phyloP scores from a whole-genome alignment of 805 yeast genomes.

The Monosporozyma solicola region DNA sequence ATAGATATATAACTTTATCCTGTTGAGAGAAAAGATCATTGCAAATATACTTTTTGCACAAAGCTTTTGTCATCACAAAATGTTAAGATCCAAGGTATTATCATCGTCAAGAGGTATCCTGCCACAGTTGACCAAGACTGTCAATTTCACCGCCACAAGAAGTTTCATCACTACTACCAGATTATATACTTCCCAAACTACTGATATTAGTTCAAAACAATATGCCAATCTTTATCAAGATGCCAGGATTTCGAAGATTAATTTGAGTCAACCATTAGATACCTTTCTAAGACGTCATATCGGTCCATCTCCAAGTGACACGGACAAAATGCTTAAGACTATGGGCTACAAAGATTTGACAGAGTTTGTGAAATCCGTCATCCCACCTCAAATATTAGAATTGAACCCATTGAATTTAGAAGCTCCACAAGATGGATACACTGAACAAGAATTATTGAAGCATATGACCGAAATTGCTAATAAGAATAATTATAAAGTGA shows the following conservation, averaged over 20 bases:
- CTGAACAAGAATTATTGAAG: conserved; percentile 72
- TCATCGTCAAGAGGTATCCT: neutral
- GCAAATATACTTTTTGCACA: neutral
- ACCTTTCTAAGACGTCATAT: conserved; percentile 86
- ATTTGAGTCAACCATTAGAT: conserved; percentile 42
- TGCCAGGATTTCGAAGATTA: conserved; percentile 4
- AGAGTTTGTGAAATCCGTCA: conserved; percentile 59
- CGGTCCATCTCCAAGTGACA: conserved; percentile 66
- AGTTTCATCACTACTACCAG: neutral
- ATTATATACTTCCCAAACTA: neutral
- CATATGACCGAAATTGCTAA: conserved; percentile 61
- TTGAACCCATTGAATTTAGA: conserved; percentile 55
- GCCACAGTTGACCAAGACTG: neutral
- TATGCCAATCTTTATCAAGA: conserved; percentile 43
- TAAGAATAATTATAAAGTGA: conserved; percentile 57
- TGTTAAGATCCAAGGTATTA: conserved; percentile 1
- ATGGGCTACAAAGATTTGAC: conserved; percentile 62
- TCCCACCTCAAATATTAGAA: conserved; percentile 68
- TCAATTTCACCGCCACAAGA: neutral
- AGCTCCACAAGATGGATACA: conserved; percentile 61
- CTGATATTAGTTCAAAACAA: conserved; percentile 39
- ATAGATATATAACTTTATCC: too few species aligned
- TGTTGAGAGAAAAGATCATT: neutral
- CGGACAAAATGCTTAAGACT: conserved; percentile 51
- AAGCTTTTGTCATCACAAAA: neutral